Evolutionary conservation across 306 rosid species (phyloP).

Genomic region (Cucurbita moschata): DNA sequence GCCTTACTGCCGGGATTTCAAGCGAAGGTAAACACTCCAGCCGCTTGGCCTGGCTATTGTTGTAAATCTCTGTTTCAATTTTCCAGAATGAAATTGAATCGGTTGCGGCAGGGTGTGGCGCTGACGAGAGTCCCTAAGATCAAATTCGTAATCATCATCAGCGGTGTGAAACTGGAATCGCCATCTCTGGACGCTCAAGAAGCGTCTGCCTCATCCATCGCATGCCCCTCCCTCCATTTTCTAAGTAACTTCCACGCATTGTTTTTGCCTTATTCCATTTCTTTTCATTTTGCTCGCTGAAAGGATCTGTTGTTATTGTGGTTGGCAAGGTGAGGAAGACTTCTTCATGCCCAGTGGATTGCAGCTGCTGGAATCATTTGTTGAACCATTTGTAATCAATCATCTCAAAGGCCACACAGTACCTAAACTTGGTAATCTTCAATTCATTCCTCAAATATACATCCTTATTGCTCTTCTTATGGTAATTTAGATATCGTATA

Average conservation of each 20-base stretch:
- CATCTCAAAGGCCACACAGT: slow-evolving; percentile 79
- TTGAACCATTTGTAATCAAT: slow-evolving; percentile 44
- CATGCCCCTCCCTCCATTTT: slow-evolving; percentile 62
- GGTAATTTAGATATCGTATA: neutral
- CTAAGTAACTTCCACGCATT: slow-evolving; percentile 27
- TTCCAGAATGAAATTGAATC: neutral
- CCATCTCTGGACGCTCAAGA: slow-evolving; percentile 22
- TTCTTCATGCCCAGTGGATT: slow-evolving; percentile 45
- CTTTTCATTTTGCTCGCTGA: no score
- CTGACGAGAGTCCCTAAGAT: slow-evolving; percentile 50
- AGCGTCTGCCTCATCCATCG: slow-evolving; percentile 46
- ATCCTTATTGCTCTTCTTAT: neutral
- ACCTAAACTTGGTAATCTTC: slow-evolving; percentile 45
- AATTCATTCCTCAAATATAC: neutral
- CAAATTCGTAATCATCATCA: slow-evolving; percentile 44
- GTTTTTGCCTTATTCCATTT: no score
- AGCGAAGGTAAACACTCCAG: slow-evolving; percentile 29
- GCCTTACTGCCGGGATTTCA: slow-evolving; percentile 65
- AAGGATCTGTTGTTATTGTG: no score
- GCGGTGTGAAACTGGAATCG: slow-evolving; percentile 53
- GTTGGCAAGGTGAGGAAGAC: slow-evolving; percentile 55
- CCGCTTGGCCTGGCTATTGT: neutral
- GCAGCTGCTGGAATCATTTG: slow-evolving; percentile 33
- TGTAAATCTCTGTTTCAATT: neutral
- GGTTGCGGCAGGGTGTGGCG: slow-evolving; percentile 49